Base-by-base conservation (phyloP, 1,284 basidiomycete genomes). In the Fomitopsis schrenkii region DNA sequence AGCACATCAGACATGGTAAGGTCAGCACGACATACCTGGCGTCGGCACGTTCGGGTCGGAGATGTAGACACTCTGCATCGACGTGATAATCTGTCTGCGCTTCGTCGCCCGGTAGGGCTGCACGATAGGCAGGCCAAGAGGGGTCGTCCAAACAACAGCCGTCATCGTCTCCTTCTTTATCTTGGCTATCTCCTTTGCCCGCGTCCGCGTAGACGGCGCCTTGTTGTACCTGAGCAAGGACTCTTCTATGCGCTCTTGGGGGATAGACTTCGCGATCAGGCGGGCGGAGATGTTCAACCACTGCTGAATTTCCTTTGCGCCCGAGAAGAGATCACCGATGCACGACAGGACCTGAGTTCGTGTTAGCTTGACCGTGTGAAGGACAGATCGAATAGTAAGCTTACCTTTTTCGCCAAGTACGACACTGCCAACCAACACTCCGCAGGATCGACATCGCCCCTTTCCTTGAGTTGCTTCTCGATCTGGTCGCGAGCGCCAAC, bases 401-500 rank as follows among this genome's bases (percentile, higher is more conserved):
- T 52, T 58, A 91, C 90, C 73, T 85, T 83, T 71, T 85, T 87
- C 0, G 94, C 91, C 19, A 99, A 81, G 74, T 98, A 98, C 2
- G 88, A 80, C 2, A 95, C 85, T n/a, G 88, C 84, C 4, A 63
- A 55, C 86, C 91, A 98, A 59, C 88, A 82, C 30, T 88, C 80
- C 67, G 95, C 92, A 35, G 83, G 75, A 0, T 85, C 81, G 41
- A 98, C 81, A 65, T 92, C 92, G 40, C 85, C 85, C 57, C 90
- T 81, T 58, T 93, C 93, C 64, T 83, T 84, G 44, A 99, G 79
- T 78, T 98, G 96, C 70, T 80, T 91, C 77, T 94, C 91, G 62
- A 98, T 97, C 77, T 99, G 97, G 35, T 95, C 94, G 61, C 95
- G 87, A 30, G 97, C 97, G 40, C 97, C 97, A 60, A 98, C 80